Conservation (phyloP, 768 basidiomycete species). For the Tremella mesenterica region DNA sequence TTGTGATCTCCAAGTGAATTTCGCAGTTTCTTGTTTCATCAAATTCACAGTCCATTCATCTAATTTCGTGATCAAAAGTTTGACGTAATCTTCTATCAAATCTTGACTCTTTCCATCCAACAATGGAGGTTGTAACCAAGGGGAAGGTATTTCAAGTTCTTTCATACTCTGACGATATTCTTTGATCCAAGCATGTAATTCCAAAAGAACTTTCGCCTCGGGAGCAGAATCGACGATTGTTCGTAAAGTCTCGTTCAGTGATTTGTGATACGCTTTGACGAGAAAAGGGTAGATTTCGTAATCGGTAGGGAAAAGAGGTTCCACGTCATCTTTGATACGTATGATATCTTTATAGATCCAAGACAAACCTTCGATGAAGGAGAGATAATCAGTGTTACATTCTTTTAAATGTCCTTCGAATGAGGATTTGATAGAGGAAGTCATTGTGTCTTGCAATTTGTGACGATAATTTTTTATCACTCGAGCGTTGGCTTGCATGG, state of each 20-base stretch:
- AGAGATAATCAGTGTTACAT: conserved; percentile 57
- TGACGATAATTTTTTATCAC: conserved; percentile 91
- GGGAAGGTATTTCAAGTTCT: conserved; percentile 72
- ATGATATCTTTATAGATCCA: conserved; percentile 96
- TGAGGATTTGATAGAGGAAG: conserved; percentile 61
- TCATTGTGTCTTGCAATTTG: conserved; percentile 72
- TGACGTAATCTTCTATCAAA: conserved; percentile 90
- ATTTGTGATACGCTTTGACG: conserved; percentile 81
- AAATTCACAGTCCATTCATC: conserved; percentile 95
- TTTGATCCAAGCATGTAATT: conserved; percentile 87
- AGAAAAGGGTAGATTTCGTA: conserved; percentile 80
- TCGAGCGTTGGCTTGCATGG: conserved; percentile 84
- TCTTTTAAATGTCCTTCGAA: conserved; percentile 62
- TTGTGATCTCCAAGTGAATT: conserved; percentile 71
- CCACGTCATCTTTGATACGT: conserved; percentile 80
- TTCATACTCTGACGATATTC: conserved; percentile 93
- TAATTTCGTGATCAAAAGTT: conserved; percentile 83
- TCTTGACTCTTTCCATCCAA: conserved; percentile 87
- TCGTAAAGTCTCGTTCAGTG: conserved; percentile 65
- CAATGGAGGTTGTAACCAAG: conserved; percentile 78
- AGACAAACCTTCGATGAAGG: conserved; percentile 65
- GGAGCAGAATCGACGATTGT: conserved; percentile 62
- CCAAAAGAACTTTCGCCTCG: conserved; percentile 78
- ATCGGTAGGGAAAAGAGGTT: conserved; percentile 80
- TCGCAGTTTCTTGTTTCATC: conserved; percentile 78